Evolutionary conservation across 2,329 filamentous ascomycete genomes (phyloP), one percentile per base, ranked within the genome.

Genomic region (Achaetomium macrosporum): DNA sequence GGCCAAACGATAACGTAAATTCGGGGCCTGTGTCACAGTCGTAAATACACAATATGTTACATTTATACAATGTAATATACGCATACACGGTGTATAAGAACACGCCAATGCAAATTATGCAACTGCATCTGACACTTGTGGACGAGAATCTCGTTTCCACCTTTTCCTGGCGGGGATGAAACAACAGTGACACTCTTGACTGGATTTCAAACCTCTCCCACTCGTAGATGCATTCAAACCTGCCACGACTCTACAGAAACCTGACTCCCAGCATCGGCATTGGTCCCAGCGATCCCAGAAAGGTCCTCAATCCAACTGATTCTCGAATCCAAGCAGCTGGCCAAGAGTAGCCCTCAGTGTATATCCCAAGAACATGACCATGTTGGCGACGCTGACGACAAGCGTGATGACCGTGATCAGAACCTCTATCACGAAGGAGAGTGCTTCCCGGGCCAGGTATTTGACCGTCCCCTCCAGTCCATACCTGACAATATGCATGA

Each of bases 391-490:
- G 4, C 17, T 33, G 12, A 30, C 30, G 19, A 19, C n/a, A 15
- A 53, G 3, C 10, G 42, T 36, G 13, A 50, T 31, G 37, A 20
- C 31, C 10, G 25, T 42, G 37, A 50, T 45, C 19, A 42, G 10
- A 7, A 33, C 31, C 16, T 54, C 51, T 7, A 50, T 19, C 36
- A 47, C 47, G 30, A 54, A 42, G 13, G 50, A 36, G 16, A 37
- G 7, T n/a, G 25, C 42, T 29, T 47, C 37, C 37, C 42, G 30
- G 12, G 9, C 42, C 15, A 46, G 2, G 16, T 47, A 47, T 17
- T 6, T 33, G 48, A 3, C 31, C n/a, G 45, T 11, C 41, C n/a
- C 37, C 4, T 39, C 15, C 30, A 46, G 13, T 10, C n/a, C 49
- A 11, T 42, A 9, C 13, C n/a, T 17, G 37, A 44, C 16, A 7